Percentiles rank a stretch among this genome's conserved stretches.
These are phyloP conservation scores for Rhodotorula glutinis DNA, from an alignment of 1,284 basidiomycete genomes.

Conservation along the genomic window DNA sequence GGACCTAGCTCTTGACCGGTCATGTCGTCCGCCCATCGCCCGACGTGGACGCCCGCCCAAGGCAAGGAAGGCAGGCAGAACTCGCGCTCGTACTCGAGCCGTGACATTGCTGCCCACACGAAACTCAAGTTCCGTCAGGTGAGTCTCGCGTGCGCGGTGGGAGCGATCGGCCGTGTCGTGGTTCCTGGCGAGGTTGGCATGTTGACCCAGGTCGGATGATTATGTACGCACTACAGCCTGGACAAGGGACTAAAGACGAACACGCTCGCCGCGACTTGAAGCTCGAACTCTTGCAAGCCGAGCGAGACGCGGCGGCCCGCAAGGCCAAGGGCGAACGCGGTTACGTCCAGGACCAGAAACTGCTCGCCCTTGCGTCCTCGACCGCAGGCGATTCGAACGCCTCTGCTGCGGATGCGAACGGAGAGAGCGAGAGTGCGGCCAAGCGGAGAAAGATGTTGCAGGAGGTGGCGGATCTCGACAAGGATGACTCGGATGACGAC, in stretches of 20 bases:
- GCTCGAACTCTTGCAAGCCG: conserved; percentile 74
- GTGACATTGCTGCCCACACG: conserved; percentile 87
- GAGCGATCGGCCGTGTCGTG: no score
- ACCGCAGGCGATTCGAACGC: conserved; percentile 29
- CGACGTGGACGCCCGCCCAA: conserved; percentile 45
- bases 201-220: no score
- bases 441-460: conserved; percentile 78
- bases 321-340: conserved; percentile 70
- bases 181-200: no score
- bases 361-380: conserved; percentile 26
- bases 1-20: background rate
- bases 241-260: conserved; percentile 53
- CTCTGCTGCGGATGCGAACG: conserved; percentile 1
- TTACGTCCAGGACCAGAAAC: conserved; percentile 27
- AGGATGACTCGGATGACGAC: conserved; percentile 52
- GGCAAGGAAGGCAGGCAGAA: conserved; percentile 40
- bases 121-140: conserved; percentile 87
- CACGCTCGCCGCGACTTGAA: conserved; percentile 74
- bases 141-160: background rate
- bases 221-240: conserved; percentile 25
- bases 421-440: conserved; percentile 60
- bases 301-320: conserved; percentile 65
- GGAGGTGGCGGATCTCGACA: conserved; percentile 73
- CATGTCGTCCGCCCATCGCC: conserved; percentile 43
- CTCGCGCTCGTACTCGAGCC: conserved; percentile 49